Base-by-base conservation (phyloP, 352 stramenopile genomes). In the Phytophthora brassicae region DNA sequence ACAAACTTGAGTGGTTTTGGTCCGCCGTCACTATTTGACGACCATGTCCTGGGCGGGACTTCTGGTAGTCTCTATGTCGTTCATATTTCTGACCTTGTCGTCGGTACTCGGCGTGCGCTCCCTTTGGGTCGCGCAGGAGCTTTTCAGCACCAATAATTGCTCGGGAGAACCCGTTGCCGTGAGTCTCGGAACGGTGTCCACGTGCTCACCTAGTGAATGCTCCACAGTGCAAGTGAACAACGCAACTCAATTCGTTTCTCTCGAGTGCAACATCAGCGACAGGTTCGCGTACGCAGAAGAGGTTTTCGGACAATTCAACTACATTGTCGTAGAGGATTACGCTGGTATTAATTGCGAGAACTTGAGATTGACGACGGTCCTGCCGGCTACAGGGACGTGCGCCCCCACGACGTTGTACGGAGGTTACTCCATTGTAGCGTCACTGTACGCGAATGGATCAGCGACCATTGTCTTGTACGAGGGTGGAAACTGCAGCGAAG, bases 281-380 rank as follows among this genome's bases (percentile, higher is more conserved):
- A 35, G 47, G 17, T 72, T 62, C 41, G 38, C 52, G 43, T 72
- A 66, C 50, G 65, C 65, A 1, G 55, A 60, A 17, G 14, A 43
- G 22, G 20, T 66, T 13, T 69, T 55, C 20, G 59, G 48, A 6
- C 47, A 66, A 33, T 65, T 66, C 22, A 66, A 72, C 44, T 72
- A 62, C 49, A 65, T 72, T 28, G 36, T 62, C 35, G 60, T 72
- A 12, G 65, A 72, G 23, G 53, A 69, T 11, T 69, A 69, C 24
- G n/a, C 29, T 7, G 31, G 16, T 9, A 35, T 6, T 31, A 49
- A 31, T 0, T 72, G 65, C 38, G 59, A 66, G 14, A 52, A 65
- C 23, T 31, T 73, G 36, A 48, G 31, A 0, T 23, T 56, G 26
- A 69, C 65, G 17, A 60, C 43, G 31, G 49, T 73, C 0, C n/a